These are phyloP conservation scores for Agapanthus africanus DNA, from an alignment of 106 monocot genomes.

Conservation along the genomic window DNA sequence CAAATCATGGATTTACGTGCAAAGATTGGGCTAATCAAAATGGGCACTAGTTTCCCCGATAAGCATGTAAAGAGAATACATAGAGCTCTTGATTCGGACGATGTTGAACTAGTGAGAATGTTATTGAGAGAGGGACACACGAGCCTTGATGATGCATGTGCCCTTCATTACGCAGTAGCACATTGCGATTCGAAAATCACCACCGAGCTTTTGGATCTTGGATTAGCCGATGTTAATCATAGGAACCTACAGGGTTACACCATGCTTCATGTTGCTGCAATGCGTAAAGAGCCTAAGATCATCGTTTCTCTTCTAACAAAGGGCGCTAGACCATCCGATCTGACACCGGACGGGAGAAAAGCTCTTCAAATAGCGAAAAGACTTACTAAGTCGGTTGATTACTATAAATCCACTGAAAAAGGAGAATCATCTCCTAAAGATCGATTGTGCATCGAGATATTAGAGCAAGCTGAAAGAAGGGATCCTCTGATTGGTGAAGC, in stretches of 20 bases:
- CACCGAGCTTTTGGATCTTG: constrained; percentile 56
- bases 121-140: constrained; percentile 53
- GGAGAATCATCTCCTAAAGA: constrained; percentile 46
- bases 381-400: constrained; percentile 55
- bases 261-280: constrained; percentile 72
- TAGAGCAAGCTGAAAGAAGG: constrained; percentile 67
- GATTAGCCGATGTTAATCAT: constrained; percentile 64
- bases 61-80: constrained; percentile 52
- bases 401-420: constrained; percentile 29
- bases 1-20: constrained; percentile 27
- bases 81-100: constrained; percentile 75
- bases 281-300: constrained; percentile 69
- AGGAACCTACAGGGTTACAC: constrained; percentile 62
- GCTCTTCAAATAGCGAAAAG: constrained; percentile 72
- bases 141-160: constrained; percentile 70
- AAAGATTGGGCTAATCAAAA: constrained; percentile 4
- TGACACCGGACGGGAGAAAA: constrained; percentile 53
- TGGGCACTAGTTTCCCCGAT: constrained; percentile 19
- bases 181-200: constrained; percentile 66
- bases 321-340: constrained; percentile 58
- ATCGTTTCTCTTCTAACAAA: constrained; percentile 67
- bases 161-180: constrained; percentile 78
- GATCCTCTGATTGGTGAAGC: constrained; percentile 50
- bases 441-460: constrained; percentile 65
- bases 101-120: constrained; percentile 74